These are phyloP conservation scores for Penicillium corylophilum DNA, from an alignment of 2,329 filamentous ascomycete species.

Conservation along the genomic window DNA sequence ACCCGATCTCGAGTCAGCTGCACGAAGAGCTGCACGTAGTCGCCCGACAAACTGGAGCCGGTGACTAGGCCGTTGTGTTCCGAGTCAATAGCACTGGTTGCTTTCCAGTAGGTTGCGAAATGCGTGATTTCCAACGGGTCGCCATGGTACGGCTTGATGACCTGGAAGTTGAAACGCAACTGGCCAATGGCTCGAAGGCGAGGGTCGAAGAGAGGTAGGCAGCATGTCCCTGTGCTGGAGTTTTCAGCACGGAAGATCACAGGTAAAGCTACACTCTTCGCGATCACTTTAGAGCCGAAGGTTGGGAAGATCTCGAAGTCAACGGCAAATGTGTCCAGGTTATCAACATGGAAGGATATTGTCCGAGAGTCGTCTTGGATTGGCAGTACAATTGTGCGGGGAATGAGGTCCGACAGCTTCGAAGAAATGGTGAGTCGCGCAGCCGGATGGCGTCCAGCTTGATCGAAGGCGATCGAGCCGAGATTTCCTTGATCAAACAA, in stretches of 20 bases:
- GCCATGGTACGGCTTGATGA: constrained; percentile 93
- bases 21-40: constrained; percentile 88
- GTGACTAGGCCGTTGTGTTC: constrained; percentile 86
- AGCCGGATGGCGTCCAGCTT: constrained; percentile 93
- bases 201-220: constrained; percentile 88
- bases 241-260: constrained; percentile 75
- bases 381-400: constrained; percentile 90
- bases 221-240: constrained; percentile 76
- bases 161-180: constrained; percentile 89
- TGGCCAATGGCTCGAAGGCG: constrained; percentile 88
- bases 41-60: constrained; percentile 91
- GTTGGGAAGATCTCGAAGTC: constrained; percentile 98
- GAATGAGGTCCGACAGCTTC: constrained; percentile 92
- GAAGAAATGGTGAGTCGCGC: constrained; percentile 94
- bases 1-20: constrained; percentile 86
- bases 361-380: constrained; percentile 94
- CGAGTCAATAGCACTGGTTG: constrained; percentile 86
- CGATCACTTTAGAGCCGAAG: constrained; percentile 95
- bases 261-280: constrained; percentile 87
- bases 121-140: constrained; percentile 94
- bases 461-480: constrained; percentile 89
- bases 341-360: constrained; percentile 95
- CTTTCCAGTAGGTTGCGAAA: constrained; percentile 99
- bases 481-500: constrained; percentile 69
- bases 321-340: constrained; percentile 84